These are phyloP conservation scores for Waltiozyma sp. DNA, from an alignment of 1,139 yeast species.

Conservation along the genomic window DNA sequence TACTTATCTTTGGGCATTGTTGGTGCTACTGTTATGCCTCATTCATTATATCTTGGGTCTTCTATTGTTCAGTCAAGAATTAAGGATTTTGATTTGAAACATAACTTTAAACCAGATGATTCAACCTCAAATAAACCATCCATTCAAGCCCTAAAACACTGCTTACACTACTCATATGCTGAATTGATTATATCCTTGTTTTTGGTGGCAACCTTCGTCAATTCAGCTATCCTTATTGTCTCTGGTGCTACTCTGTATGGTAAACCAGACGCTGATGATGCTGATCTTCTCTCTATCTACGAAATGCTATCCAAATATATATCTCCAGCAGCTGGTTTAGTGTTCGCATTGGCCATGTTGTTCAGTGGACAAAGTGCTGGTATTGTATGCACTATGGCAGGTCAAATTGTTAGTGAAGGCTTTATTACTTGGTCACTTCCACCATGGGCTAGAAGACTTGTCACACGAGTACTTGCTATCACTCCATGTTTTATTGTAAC, in stretches of 20 bases:
- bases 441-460: constrained; percentile 76
- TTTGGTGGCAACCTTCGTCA: constrained; percentile 76
- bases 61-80: constrained; percentile 88
- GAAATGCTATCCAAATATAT: constrained; percentile 60
- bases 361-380: constrained; percentile 99
- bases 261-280: constrained; percentile 64
- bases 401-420: constrained; percentile 95
- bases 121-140: constrained; percentile 40
- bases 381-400: constrained; percentile 93
- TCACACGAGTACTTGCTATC: constrained; percentile 79
- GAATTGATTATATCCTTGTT: constrained; percentile 68
- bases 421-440: constrained; percentile 76
- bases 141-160: constrained; percentile 55
- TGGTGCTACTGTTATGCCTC: constrained; percentile 99
- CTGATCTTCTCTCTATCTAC: constrained; percentile 82
- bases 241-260: constrained; percentile 73
- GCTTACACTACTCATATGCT: constrained; percentile 62
- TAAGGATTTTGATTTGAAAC: constrained; percentile 63
- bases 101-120: constrained; percentile 22
- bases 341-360: constrained; percentile 83
- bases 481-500: constrained; percentile 83
- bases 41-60: constrained; percentile 81
- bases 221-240: constrained; percentile 73
- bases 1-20: constrained; percentile 82
- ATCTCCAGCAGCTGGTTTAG: constrained; percentile 85